Conservation (phyloP, 768 basidiomycete genomes). For the Auriscalpium vulgare region DNA sequence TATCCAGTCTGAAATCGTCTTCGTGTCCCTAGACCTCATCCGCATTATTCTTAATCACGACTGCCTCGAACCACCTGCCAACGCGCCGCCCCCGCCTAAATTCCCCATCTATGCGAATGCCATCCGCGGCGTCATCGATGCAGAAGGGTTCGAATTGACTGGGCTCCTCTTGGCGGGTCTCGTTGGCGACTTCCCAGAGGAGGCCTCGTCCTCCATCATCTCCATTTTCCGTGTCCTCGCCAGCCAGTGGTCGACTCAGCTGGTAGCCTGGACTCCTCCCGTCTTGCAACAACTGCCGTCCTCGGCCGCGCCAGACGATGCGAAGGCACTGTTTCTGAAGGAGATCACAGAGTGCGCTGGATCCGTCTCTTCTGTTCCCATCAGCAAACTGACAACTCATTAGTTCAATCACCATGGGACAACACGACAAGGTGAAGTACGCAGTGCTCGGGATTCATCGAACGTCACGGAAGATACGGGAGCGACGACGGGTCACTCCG, state of each 20-base stretch:
- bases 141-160: slow-evolving; percentile 67
- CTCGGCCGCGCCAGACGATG: slow-evolving; percentile 48
- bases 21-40: slow-evolving; percentile 77
- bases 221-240: slow-evolving; percentile 70
- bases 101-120: slow-evolving; percentile 52
- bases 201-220: slow-evolving; percentile 63
- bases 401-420: slow-evolving; percentile 57
- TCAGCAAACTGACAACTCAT: slow-evolving; percentile 5
- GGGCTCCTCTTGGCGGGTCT: slow-evolving; percentile 68
- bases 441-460: slow-evolving; percentile 64
- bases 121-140: slow-evolving; percentile 53
- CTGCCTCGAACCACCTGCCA: slow-evolving; percentile 38
- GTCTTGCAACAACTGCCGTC: slow-evolving; percentile 66
- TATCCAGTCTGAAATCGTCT: slow-evolving; percentile 74
- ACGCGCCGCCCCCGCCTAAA: slow-evolving; percentile 45
- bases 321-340: slow-evolving; percentile 63
- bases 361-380: slow-evolving; percentile 1
- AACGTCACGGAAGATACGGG: slow-evolving; percentile 65
- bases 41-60: slow-evolving; percentile 71
- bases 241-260: slow-evolving; percentile 55
- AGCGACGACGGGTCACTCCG: slow-evolving; percentile 41
- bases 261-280: slow-evolving; percentile 65
- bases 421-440: slow-evolving; percentile 79
- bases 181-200: slow-evolving; percentile 84
- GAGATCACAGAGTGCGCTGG: slow-evolving; percentile 66